Percentiles rank a stretch among this genome's conserved stretches.
These are phyloP conservation scores for Cyclotella atomus DNA, from an alignment of 108 stramenopile genomes.

Conservation along the genomic window DNA sequence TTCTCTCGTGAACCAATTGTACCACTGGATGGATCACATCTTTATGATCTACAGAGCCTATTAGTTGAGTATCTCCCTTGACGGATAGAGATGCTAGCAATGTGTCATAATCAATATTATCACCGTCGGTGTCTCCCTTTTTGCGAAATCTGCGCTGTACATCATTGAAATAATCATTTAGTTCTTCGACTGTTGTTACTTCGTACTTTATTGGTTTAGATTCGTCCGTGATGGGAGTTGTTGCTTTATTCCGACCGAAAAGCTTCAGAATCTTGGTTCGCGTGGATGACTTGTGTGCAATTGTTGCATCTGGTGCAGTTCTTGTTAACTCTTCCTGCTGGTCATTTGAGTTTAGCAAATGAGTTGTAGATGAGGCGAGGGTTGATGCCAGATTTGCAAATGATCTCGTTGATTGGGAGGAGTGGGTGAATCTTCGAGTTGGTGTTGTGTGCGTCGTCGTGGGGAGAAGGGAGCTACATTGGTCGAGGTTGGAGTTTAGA, in stretches of 20 bases:
- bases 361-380: not conserved
- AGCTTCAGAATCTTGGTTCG: slow-evolving; percentile 16
- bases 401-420: not conserved
- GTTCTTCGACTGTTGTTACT: slow-evolving; percentile 42
- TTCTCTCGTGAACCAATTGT: slow-evolving; percentile 67
- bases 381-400: not conserved
- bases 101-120: slow-evolving; percentile 60
- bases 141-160: slow-evolving; percentile 52
- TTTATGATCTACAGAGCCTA: slow-evolving; percentile 61
- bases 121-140: not conserved
- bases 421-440: too few relatives aligned
- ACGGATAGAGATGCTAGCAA: slow-evolving; percentile 65
- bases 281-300: slow-evolving; percentile 11
- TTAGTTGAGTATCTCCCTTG: slow-evolving; percentile 78
- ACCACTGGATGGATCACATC: slow-evolving; percentile 79
- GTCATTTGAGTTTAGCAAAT: not conserved
- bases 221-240: not conserved
- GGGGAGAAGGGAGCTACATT: not conserved
- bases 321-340: not conserved
- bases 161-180: slow-evolving; percentile 62
- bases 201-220: slow-evolving; percentile 12
- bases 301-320: not conserved
- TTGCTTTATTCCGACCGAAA: slow-evolving; percentile 2
- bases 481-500: not conserved
- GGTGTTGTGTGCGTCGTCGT: too few relatives aligned